Evolutionary conservation across 805 yeast species (phyloP), one percentile per base, ranked within the genome.

Genomic region (Torulaspora gathmanii): DNA sequence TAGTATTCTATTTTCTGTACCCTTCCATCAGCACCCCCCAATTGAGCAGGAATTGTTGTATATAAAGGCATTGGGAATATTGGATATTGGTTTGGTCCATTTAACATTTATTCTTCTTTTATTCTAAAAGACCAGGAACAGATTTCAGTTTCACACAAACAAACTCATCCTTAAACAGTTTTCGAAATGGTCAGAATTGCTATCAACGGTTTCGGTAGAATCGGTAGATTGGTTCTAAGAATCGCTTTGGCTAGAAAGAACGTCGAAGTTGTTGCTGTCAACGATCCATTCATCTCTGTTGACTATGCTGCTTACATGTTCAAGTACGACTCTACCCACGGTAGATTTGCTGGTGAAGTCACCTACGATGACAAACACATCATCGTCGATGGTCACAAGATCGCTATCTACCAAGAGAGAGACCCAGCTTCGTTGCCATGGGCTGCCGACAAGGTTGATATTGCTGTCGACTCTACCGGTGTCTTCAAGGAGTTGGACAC

Each of bases 311-410:
- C 84, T 47, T 80, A 80, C 75, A 77, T 79, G 82, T 80, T 80
- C 79, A 80, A 80, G 72, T 80, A 80, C 71, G 86, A 80, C 64
- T 79, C 85, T 51, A 80, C 84, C 48, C 86, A 80, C 71, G 83
- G 85, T 64, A 68, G 68, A 61, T 80, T 67, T 78, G 58, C 68
- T 23, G 85, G 85, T 65, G 77, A 72, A 59, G 83, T 80, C 45
- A 55, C 72, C 50, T 62, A 73, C 60, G 77, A 77, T 60, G 83
- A 71, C 58, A 70, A 71, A 56, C 58, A 65, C 63, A 65, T 80
- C 55, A 63, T 75, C 66, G 71, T 79, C 56, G 80, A 78, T 64
- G 83, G 82, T 59, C 52, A 68, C 47, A 56, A 63, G 60, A 66
- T 72, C 55, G 69, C 65, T 53, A 79, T 78, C 54, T 78, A 67